phyloP scores from a whole-genome alignment of 2,329 filamentous ascomycete genomes.

The Trichoderma cornu-damae region DNA sequence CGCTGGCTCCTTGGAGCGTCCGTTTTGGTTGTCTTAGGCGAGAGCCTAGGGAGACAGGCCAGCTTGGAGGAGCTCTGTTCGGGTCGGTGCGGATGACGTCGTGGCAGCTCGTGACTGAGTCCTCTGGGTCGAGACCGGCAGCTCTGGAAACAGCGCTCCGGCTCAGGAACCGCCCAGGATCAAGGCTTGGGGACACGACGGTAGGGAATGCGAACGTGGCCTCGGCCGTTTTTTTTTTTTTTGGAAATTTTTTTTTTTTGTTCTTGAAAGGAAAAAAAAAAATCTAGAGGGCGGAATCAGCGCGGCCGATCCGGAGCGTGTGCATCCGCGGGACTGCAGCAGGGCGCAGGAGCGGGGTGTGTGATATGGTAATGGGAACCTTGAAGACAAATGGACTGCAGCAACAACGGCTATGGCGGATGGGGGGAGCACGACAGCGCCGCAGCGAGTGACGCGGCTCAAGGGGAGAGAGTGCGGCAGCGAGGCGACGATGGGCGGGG shows the following conservation, averaged over 20 bases:
- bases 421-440: background rate
- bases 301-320: conserved; percentile 12
- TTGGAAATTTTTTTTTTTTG: too few species aligned
- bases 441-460: background rate
- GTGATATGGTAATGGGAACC: background rate
- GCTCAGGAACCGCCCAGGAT: background rate
- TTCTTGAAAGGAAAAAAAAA: background rate
- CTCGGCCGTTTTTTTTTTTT: too few species aligned
- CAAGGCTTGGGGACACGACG: conserved; percentile 21
- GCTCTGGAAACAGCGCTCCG: conserved; percentile 18
- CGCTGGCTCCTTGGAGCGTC: conserved; percentile 44
- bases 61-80: conserved; percentile 22
- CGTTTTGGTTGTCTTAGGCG: conserved; percentile 43
- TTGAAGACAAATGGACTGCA: background rate
- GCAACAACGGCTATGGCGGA: conserved; percentile 4
- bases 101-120: conserved; percentile 18
- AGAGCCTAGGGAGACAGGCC: conserved; percentile 24
- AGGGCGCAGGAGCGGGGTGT: conserved; percentile 15
- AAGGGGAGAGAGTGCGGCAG: too few species aligned
- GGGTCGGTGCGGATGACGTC: conserved; percentile 23
- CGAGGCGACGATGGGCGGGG: background rate
- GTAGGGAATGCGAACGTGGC: conserved; percentile 16
- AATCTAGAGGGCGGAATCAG: conserved; percentile 15
- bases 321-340: conserved; percentile 14
- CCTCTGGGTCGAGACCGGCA: conserved; percentile 20